phyloP scores from a whole-genome alignment of 2,329 filamentous ascomycete species.

The Drechslerella dactyloides region DNA sequence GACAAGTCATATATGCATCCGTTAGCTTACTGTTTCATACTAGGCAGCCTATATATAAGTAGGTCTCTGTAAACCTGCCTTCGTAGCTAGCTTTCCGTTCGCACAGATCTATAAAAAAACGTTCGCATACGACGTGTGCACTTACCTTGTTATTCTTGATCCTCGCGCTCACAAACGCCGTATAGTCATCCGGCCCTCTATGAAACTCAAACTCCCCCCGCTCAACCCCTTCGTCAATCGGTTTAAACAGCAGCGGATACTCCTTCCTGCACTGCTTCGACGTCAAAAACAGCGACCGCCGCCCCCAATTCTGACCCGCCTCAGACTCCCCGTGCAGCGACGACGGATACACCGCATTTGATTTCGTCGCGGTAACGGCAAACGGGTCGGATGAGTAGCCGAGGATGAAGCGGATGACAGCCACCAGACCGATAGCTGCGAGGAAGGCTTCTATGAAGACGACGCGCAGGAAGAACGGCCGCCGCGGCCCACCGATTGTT shows the following conservation, averaged over 20 bases:
- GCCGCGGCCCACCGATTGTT: slow-evolving; percentile 30
- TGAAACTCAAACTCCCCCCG: slow-evolving; percentile 39
- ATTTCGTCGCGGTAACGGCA: neutral
- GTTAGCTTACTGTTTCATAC: too few relatives aligned
- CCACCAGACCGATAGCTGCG: slow-evolving; percentile 34
- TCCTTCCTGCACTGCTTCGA: slow-evolving; percentile 46
- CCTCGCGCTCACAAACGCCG: slow-evolving; percentile 37
- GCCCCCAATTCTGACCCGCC: slow-evolving; percentile 19
- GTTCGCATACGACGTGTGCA: neutral
- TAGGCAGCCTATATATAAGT: too few relatives aligned
- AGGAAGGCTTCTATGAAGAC: slow-evolving; percentile 42
- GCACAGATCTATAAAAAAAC: too few relatives aligned
- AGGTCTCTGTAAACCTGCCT: too few relatives aligned
- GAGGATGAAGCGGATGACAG: slow-evolving; percentile 30
- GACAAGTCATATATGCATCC: neutral
- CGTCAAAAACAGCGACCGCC: slow-evolving; percentile 25
- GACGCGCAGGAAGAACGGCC: slow-evolving; percentile 45
- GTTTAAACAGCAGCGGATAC: slow-evolving; percentile 27
- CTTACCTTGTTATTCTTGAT: slow-evolving; percentile 35
- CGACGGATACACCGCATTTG: slow-evolving; percentile 6
- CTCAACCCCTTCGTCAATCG: slow-evolving; percentile 39
- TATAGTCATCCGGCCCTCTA: slow-evolving; percentile 42
- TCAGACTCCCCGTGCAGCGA: neutral
- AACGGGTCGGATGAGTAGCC: neutral
- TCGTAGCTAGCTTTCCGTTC: too few relatives aligned